phyloP scores from a whole-genome alignment of 2,329 filamentous ascomycete species.

The Colletotrichum sp. region DNA sequence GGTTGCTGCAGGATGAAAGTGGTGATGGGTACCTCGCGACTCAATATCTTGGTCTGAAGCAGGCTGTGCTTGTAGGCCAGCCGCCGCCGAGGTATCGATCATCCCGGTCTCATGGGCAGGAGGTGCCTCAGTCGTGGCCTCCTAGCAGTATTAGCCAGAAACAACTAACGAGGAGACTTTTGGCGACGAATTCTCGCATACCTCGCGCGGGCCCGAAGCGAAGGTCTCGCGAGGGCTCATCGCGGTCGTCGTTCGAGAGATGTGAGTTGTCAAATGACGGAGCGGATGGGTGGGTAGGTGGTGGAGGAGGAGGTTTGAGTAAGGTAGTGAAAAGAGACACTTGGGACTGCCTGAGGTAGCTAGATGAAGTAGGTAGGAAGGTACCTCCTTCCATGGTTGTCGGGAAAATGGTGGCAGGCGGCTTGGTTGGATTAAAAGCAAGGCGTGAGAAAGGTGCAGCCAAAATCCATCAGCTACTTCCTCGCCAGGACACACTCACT shows the following conservation, averaged over 20 bases:
- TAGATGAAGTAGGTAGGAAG: neutral
- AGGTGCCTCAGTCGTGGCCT: neutral
- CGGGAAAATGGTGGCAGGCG: neutral
- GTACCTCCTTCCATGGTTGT: neutral
- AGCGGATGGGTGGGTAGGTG: neutral
- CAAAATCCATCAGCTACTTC: neutral
- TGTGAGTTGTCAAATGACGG: neutral
- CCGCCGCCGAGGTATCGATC: neutral
- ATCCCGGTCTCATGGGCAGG: neutral
- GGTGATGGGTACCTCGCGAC: neutral
- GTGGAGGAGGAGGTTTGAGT: neutral
- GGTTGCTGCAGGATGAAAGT: neutral
- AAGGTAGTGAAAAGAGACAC: neutral
- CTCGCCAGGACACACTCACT: neutral
- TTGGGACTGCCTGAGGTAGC: neutral
- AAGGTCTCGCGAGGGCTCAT: neutral
- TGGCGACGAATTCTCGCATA: neutral
- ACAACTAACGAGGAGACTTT: neutral
- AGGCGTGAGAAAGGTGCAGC: accelerated
- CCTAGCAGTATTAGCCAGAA: neutral
- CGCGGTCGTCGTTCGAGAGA: neutral
- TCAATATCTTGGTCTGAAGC: neutral
- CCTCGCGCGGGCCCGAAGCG: neutral
- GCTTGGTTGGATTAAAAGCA: neutral
- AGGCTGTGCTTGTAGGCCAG: neutral